phyloP scores from a whole-genome alignment of 2,329 filamentous ascomycete species.

The Emericellopsis atlantica region DNA sequence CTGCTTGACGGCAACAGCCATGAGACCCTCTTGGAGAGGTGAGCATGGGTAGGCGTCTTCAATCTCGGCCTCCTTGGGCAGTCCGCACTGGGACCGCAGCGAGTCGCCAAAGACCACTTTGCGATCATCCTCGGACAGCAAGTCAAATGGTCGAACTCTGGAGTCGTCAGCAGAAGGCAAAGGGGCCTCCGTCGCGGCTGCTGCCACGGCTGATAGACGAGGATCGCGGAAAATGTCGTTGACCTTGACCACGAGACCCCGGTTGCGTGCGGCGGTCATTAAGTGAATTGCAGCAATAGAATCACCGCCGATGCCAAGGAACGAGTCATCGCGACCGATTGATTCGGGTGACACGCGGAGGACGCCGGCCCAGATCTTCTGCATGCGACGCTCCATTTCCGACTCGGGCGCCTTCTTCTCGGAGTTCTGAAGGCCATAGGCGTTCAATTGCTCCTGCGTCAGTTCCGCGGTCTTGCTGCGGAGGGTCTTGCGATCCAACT shows the following conservation, averaged over 20 bases:
- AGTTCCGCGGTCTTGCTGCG: constrained; percentile 1
- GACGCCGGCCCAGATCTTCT: constrained; percentile 16
- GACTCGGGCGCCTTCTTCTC: constrained; percentile 5
- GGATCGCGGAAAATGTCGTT: constrained; percentile 6
- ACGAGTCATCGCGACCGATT: constrained; percentile 4
- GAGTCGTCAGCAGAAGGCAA: neutral
- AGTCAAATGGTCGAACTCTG: neutral
- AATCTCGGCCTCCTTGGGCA: constrained; percentile 9
- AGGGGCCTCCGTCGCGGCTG: neutral
- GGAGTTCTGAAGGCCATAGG: constrained; percentile 12
- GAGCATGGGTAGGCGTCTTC: constrained; percentile 37
- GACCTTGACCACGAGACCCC: constrained; percentile 4
- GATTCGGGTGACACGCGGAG: constrained; percentile 1
- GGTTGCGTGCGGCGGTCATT: constrained; percentile 1
- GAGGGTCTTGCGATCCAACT: constrained; percentile 14
- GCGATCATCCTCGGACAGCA: neutral
- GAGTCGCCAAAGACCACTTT: neutral
- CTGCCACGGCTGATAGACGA: neutral
- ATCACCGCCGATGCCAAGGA: constrained; percentile 7
- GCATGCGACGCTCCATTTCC: constrained; percentile 13
- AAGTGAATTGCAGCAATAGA: constrained; percentile 8
- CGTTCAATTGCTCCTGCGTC: constrained; percentile 4
- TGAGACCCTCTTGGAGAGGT: constrained; percentile 33
- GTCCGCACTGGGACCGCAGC: neutral
- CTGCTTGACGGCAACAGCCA: constrained; percentile 29